phyloP scores from a whole-genome alignment of 106 monocot species.

The Agapanthus africanus region DNA sequence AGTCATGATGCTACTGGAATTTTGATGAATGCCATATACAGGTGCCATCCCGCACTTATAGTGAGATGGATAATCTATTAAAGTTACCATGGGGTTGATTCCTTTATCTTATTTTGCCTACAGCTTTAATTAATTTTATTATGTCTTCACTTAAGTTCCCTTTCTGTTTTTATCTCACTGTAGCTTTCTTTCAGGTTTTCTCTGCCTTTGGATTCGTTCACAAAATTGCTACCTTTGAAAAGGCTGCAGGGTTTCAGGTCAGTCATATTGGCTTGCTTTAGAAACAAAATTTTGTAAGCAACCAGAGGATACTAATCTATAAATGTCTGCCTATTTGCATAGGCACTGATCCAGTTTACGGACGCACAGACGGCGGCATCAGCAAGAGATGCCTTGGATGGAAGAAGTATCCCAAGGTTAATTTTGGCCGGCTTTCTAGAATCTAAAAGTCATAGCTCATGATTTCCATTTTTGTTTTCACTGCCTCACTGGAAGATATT shows the following conservation, averaged over 20 bases:
- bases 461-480: no score
- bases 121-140: neutral
- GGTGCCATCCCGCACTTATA: conserved; percentile 9
- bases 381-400: conserved; percentile 75
- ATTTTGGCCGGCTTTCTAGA: neutral
- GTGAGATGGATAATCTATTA: neutral
- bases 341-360: conserved; percentile 78
- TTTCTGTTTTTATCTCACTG: conserved; percentile 8
- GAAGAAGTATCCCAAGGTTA: conserved; percentile 88
- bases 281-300: neutral
- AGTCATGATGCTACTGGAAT: conserved; percentile 18
- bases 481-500: neutral
- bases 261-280: neutral
- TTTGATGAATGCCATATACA: conserved; percentile 10
- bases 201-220: conserved; percentile 79
- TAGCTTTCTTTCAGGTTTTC: conserved; percentile 37
- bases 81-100: neutral
- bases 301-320: neutral
- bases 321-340: neutral
- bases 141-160: no score
- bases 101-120: neutral
- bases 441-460: no score
- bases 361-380: conserved; percentile 61
- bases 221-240: conserved; percentile 78
- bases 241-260: conserved; percentile 79